Evolutionary conservation across 306 rosid genomes (phyloP).

Genomic region (Acacia acuminata): DNA sequence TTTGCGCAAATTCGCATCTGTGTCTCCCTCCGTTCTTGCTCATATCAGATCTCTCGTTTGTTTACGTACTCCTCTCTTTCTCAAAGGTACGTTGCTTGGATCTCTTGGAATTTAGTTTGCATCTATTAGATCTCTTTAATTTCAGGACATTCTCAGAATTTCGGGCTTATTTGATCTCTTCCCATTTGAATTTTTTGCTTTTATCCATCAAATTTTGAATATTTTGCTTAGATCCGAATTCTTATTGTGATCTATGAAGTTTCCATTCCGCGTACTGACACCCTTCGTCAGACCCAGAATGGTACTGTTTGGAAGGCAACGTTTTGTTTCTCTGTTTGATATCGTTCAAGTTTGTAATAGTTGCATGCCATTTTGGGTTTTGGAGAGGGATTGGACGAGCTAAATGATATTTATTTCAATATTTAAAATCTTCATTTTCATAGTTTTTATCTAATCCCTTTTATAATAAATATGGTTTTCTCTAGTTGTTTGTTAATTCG

Average conservation of each 20-base stretch:
- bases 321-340: not conserved
- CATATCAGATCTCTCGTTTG: not conserved
- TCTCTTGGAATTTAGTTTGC: not conserved
- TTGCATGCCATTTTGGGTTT: not conserved
- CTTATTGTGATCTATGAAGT: slow-evolving; percentile 28
- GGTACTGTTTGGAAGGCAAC: not conserved
- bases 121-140: not conserved
- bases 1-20: not conserved
- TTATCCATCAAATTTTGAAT: not conserved
- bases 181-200: not conserved
- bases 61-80: not conserved
- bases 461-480: not conserved
- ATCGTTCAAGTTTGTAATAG: not conserved
- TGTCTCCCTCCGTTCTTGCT: not conserved
- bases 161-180: not conserved
- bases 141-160: not conserved
- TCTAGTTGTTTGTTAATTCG: not conserved
- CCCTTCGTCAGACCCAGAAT: not conserved
- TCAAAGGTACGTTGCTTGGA: slow-evolving; percentile 29
- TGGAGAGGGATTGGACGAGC: not conserved
- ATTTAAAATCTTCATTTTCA: not conserved
- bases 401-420: slow-evolving; percentile 17
- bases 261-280: not conserved
- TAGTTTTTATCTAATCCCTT: not conserved
- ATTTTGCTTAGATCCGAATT: slow-evolving; percentile 31